Percentiles rank a stretch among this genome's conserved stretches.
These are phyloP conservation scores for Suillus hirtellus DNA, from an alignment of 768 basidiomycete genomes.

Conservation along the genomic window DNA sequence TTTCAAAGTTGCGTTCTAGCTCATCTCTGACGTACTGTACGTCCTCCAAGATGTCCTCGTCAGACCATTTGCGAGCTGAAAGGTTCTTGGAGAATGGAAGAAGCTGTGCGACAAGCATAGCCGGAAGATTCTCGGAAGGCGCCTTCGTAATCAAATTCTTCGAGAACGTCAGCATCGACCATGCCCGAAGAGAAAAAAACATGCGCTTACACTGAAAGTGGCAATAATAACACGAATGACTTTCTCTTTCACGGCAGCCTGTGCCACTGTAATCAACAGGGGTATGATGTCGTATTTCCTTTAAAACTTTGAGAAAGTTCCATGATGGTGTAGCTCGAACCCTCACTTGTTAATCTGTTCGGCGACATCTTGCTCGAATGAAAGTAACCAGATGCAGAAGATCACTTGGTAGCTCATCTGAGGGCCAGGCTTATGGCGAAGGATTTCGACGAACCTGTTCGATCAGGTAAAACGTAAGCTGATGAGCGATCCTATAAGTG, in stretches of 20 bases:
- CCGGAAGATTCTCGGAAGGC: conserved; percentile 83
- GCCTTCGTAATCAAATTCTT: conserved; percentile 92
- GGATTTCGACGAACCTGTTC: conserved; percentile 75
- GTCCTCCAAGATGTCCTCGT: conserved; percentile 94
- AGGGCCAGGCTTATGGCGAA: conserved; percentile 78
- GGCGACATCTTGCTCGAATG: conserved; percentile 86
- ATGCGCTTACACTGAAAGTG: conserved; percentile 70
- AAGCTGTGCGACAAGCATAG: conserved; percentile 87
- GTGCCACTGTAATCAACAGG: conserved; percentile 78
- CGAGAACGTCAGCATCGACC: conserved; percentile 13
- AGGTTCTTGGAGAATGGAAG: conserved; percentile 88
- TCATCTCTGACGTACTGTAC: conserved; percentile 86
- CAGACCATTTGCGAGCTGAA: conserved; percentile 83
- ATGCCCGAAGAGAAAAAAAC: not conserved
- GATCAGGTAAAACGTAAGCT: too few relatives aligned
- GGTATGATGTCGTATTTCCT: conserved; percentile 93
- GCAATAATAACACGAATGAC: conserved; percentile 92
- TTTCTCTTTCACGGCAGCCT: conserved; percentile 94
- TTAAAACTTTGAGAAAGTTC: conserved; percentile 7
- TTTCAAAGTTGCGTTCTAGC: conserved; percentile 81
- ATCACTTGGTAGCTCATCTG: conserved; percentile 96
- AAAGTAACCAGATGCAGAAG: conserved; percentile 91
- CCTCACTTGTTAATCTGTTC: conserved; percentile 84
- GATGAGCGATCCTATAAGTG: not conserved
- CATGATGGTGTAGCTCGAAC: conserved; percentile 4